These are phyloP conservation scores for Tetradesmus obliquus DNA, from an alignment of 139 green algal species.

Conservation along the genomic window DNA sequence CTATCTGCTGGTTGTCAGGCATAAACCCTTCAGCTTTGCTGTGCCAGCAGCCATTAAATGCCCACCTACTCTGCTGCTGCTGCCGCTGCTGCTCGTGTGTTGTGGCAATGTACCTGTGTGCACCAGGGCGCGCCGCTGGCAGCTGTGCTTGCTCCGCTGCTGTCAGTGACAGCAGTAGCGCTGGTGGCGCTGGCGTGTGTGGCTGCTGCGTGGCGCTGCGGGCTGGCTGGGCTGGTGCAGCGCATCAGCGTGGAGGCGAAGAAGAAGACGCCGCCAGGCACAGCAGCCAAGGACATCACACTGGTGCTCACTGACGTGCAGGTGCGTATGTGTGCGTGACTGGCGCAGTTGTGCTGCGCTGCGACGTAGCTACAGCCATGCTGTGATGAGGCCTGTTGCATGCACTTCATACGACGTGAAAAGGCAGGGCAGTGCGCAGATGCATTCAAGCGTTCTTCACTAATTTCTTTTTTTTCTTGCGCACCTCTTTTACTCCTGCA, in stretches of 20 bases:
- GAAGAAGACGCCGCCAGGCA: conserved; percentile 28
- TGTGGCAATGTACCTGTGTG: not conserved
- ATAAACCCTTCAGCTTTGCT: too few relatives aligned
- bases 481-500: not conserved
- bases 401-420: too few relatives aligned
- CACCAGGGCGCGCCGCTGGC: not conserved
- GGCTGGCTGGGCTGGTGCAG: conserved; percentile 1
- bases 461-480: not conserved
- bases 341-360: too few relatives aligned
- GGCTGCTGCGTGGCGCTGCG: conserved; percentile 25
- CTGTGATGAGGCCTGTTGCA: too few relatives aligned
- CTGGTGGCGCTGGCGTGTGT: conserved; percentile 11
- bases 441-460: not conserved
- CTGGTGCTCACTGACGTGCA: conserved; percentile 71
- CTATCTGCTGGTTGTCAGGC: too few relatives aligned
- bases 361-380: too few relatives aligned
- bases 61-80: not conserved
- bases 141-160: conserved; percentile 15
- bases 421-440: not conserved
- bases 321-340: not conserved
- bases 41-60: not conserved
- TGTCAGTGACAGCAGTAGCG: not conserved
- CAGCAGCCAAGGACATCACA: conserved; percentile 52
- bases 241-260: not conserved
- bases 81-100: not conserved